Conservation (phyloP, 371 early-diverging fungal genomes). For the Paraphysoderma sedebokerense region DNA sequence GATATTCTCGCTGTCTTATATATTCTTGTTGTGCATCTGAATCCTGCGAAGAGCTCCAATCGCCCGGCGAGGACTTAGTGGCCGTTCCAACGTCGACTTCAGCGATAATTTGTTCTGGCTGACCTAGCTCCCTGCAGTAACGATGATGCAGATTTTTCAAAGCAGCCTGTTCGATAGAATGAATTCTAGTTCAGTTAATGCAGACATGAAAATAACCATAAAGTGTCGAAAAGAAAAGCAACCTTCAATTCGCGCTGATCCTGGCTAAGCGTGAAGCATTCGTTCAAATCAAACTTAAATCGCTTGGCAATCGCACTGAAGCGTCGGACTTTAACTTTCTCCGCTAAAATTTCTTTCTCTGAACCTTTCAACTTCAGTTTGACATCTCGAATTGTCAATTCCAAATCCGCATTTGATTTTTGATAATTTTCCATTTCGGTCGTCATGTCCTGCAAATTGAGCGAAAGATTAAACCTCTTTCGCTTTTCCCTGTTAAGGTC, state of each 20-base stretch:
- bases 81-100: no score
- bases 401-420: slow-evolving; percentile 19
- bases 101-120: no score
- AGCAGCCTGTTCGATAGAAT: no score
- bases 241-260: slow-evolving; percentile 25
- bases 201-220: neutral
- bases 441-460: slow-evolving; percentile 23
- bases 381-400: slow-evolving; percentile 22
- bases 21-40: slow-evolving; percentile 19
- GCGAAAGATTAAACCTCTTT: neutral
- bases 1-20: slow-evolving; percentile 25
- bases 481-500: neutral
- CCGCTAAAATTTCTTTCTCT: slow-evolving; percentile 21
- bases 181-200: no score
- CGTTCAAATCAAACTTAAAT: slow-evolving; percentile 29
- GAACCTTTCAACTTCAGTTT: slow-evolving; percentile 27
- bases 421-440: slow-evolving; percentile 21
- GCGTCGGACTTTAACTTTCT: slow-evolving; percentile 1
- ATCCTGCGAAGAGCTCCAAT: no score
- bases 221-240: neutral
- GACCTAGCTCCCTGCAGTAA: no score
- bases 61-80: no score
- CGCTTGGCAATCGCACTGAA: slow-evolving; percentile 3
- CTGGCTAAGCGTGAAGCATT: slow-evolving; percentile 21
- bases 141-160: slow-evolving; percentile 17